Percentiles rank a stretch among this genome's conserved stretches.
Evolutionary conservation across 2,329 filamentous ascomycete species (phyloP).

Genomic region (Cercospora berteroae): DNA sequence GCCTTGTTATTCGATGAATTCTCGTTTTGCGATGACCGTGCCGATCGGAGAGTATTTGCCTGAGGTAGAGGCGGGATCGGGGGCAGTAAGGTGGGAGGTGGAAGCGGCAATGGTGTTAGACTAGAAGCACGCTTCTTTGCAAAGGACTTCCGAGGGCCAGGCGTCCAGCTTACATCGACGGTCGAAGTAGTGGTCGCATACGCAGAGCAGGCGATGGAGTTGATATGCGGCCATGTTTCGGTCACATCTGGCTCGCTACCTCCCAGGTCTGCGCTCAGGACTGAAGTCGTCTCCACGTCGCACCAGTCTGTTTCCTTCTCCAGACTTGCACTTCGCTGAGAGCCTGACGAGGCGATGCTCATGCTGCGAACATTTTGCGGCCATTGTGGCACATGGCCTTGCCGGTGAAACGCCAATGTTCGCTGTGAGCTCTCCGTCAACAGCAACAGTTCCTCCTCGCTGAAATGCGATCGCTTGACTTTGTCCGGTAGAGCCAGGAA

Average conservation of each 20-base stretch:
- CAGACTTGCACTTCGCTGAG: not conserved
- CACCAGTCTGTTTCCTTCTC: conserved; percentile 21
- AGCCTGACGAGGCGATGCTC: conserved; percentile 1
- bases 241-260: conserved; percentile 9
- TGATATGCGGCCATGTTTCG: not conserved
- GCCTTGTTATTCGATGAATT: conserved; percentile 9
- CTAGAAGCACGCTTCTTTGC: conserved; percentile 26
- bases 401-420: conserved; percentile 22
- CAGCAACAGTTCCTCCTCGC: conserved; percentile 66
- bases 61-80: conserved; percentile 27
- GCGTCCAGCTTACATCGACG: not conserved
- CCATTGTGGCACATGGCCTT: conserved; percentile 8
- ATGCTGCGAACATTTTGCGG: conserved; percentile 8
- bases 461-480: conserved; percentile 68
- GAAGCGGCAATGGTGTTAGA: conserved; percentile 32
- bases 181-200: not conserved
- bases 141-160: conserved; percentile 17
- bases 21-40: conserved; percentile 6
- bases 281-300: conserved; percentile 18
- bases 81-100: conserved; percentile 32
- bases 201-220: conserved; percentile 2
- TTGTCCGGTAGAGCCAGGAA: conserved; percentile 71
- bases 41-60: conserved; percentile 9
- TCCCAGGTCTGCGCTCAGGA: conserved; percentile 17
- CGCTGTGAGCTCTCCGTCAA: conserved; percentile 55